phyloP scores from a whole-genome alignment of 441 rosid genomes.

The Gossypium davidsonii region DNA sequence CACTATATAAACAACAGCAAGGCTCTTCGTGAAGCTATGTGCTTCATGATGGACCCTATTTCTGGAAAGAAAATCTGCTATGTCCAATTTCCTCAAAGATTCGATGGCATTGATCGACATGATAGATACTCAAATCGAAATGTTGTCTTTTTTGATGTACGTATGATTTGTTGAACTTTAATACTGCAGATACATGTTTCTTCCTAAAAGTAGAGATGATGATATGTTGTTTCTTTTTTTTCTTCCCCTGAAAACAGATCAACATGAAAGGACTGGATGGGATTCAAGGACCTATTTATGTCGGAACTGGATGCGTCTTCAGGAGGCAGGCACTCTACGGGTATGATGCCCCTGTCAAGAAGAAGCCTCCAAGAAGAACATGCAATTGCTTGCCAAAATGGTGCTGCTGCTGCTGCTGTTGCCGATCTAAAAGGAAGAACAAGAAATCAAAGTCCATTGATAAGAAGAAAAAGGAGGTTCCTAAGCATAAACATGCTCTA shows the following conservation, averaged over 20 bases:
- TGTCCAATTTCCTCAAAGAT: conserved; percentile 95
- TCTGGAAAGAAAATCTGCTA: conserved; percentile 85
- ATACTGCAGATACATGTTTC: not conserved
- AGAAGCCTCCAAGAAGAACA: conserved; percentile 73
- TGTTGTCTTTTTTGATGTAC: conserved; percentile 89
- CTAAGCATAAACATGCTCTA: conserved; percentile 69
- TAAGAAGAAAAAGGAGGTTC: conserved; percentile 54
- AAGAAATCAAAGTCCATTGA: conserved; percentile 49
- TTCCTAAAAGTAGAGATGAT: conserved; percentile 8
- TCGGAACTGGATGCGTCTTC: conserved; percentile 95
- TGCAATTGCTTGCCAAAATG: conserved; percentile 94
- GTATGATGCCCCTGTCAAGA: conserved; percentile 74
- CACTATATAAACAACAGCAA: conserved; percentile 89
- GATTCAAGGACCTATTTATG: conserved; percentile 93
- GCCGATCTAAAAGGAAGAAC: conserved; percentile 52
- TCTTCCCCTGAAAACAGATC: conserved; percentile 41
- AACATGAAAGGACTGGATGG: conserved; percentile 99
- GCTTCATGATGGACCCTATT: conserved; percentile 94
- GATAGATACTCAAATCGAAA: conserved; percentile 92
- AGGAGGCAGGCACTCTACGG: conserved; percentile 93
- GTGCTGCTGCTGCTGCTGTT: conserved; percentile 47
- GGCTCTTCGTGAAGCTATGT: conserved; percentile 94
- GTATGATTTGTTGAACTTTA: conserved; percentile 19
- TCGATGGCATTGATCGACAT: conserved; percentile 81
- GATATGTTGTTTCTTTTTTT: not conserved